Base-by-base conservation (phyloP, 2,329 filamentous ascomycete genomes). In the Colletotrichum ledebouriae region DNA sequence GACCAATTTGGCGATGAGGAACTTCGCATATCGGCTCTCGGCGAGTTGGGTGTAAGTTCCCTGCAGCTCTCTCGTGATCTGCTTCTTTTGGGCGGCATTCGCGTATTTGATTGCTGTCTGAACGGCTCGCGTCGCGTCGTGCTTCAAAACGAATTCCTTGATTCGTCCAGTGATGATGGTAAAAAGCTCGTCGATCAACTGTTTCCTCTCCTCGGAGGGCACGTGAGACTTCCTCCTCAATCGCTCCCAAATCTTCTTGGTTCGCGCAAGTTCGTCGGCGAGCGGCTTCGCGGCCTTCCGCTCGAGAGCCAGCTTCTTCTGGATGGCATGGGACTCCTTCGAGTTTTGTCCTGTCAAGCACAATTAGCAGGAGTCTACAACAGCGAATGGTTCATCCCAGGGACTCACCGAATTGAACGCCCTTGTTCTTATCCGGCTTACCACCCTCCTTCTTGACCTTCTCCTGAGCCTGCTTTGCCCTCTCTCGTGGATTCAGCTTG, bases 71-170 rank as follows among this genome's bases (percentile, higher is more conserved):
- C 84, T 85, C 9, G 94, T 94, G 75, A 99, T 98, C 82, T 91
- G 89, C 79, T 91, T 93, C 76, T 93, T 88, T 81, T 98, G 94
- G 69, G 92, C 91, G 63, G 89, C 85, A 52, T 91, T 97, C 55
- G 94, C 92, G 81, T 99, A 99, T 81, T 99, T 99, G 81, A 99
- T 89, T 42, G 95, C 96, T 12, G 94, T 98, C 82, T 99, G 96
- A 29, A 99, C 92, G 47, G 97, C 94, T 73, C 96, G 89, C n/a
- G 97, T 95, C 41, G 94, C 93, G 78, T 99, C 96, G 79, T 99
- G 96, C 87, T 99, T 99, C 82, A 99, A 92, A 20, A 98, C 95
- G 73, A 98, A 97, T 71, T 98, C 96, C 80, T 93, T 94, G 75
- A 98, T 92, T 66, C 92, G 89, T 60, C 94, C 95, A 25, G 93